These are phyloP conservation scores for Balansia obtecta DNA, from an alignment of 2,329 filamentous ascomycete genomes.

Conservation along the genomic window DNA sequence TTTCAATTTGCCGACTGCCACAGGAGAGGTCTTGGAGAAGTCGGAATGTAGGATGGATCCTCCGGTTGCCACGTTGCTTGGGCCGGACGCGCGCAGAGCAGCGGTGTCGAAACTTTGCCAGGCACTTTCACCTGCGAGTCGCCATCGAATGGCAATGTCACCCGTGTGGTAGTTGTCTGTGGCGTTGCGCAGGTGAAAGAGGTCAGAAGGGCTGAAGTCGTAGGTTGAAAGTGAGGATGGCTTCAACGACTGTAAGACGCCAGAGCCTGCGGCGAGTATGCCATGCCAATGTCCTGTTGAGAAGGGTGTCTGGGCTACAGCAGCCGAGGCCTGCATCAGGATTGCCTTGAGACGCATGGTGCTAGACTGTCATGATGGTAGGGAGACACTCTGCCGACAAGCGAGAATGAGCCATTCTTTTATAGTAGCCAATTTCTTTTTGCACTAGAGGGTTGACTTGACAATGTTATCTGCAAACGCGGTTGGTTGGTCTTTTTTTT, in stretches of 20 bases:
- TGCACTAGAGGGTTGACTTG: too few relatives aligned
- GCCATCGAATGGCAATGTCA: slow-evolving; percentile 44
- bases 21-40: slow-evolving; percentile 9
- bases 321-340: neutral
- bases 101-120: slow-evolving; percentile 39
- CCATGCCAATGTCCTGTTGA: slow-evolving; percentile 1
- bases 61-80: slow-evolving; percentile 14
- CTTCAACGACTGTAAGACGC: slow-evolving; percentile 1
- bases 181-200: slow-evolving; percentile 30
- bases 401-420: neutral
- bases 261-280: neutral
- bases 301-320: slow-evolving; percentile 1
- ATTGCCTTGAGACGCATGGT: neutral
- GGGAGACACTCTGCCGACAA: neutral
- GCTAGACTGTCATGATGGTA: neutral
- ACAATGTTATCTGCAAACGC: too few relatives aligned
- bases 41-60: slow-evolving; percentile 26
- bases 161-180: slow-evolving; percentile 47
- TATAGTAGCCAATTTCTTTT: too few relatives aligned
- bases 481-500: too few relatives aligned
- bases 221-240: neutral
- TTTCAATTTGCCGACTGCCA: slow-evolving; percentile 17
- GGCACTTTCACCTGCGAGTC: slow-evolving; percentile 19
- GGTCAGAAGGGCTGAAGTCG: slow-evolving; percentile 43
- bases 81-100: slow-evolving; percentile 3